A percentile compares a stretch with the other conserved stretches of the same genome.
Conservation (phyloP, 78 protist genomes). For the slime mould (Dictyostelium discoideum) region DNA sequence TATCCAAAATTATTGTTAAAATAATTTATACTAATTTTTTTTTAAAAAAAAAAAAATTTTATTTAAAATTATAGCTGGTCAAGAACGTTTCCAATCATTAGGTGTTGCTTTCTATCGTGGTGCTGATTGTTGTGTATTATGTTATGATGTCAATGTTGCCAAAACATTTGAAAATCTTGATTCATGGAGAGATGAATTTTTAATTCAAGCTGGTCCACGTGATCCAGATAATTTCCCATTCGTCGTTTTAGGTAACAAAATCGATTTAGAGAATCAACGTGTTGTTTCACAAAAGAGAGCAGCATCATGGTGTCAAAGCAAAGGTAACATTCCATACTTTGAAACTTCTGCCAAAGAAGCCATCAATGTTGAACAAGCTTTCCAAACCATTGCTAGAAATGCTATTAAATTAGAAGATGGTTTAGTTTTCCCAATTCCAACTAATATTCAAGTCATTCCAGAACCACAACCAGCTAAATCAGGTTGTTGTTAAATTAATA, state of each 20-base stretch:
- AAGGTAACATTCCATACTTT: conserved; percentile 96
- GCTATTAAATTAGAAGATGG: conserved; percentile 93
- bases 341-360: conserved; percentile 99
- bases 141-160: conserved; percentile 97
- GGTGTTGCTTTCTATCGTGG: conserved; percentile 99
- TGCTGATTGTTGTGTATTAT: conserved; percentile 98
- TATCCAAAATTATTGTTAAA: too few relatives aligned
- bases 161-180: conserved; percentile 97
- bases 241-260: conserved; percentile 99
- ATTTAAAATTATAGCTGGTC: conserved; percentile 74
- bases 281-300: conserved; percentile 94
- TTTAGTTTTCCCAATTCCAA: conserved; percentile 80
- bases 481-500: conserved; percentile 29
- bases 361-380: conserved; percentile 99
- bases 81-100: conserved; percentile 99
- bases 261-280: conserved; percentile 95
- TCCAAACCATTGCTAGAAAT: conserved; percentile 93
- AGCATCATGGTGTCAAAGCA: conserved; percentile 96
- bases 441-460: conserved; percentile 62
- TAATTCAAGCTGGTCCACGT: conserved; percentile 97
- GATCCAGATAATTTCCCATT: conserved; percentile 98
- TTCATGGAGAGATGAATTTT: conserved; percentile 99
- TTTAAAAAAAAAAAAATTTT: background rate
- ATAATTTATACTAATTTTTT: background rate
- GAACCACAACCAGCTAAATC: conserved; percentile 64